Conservation (phyloP, 495 filamentous ascomycete species). For the Choiromyces venosus region DNA sequence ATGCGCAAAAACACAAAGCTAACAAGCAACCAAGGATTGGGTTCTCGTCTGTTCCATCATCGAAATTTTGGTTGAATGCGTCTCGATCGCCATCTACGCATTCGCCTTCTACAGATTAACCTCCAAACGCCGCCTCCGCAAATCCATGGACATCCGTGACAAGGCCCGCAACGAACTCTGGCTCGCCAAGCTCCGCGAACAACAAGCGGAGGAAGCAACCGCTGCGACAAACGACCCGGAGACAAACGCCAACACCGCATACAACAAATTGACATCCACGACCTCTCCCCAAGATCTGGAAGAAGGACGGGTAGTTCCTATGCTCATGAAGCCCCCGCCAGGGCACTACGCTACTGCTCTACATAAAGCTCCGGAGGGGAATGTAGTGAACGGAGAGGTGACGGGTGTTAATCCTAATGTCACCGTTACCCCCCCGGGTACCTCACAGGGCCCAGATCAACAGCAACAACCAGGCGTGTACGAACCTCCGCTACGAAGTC, state of each 20-base stretch:
- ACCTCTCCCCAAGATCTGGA: slow-evolving; percentile 22
- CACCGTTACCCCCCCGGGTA: background rate
- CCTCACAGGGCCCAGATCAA: background rate
- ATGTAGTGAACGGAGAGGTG: background rate
- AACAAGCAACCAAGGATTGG: slow-evolving; percentile 67
- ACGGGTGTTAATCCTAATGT: background rate
- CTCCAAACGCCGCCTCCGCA: slow-evolving; percentile 87
- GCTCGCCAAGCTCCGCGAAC: slow-evolving; percentile 84
- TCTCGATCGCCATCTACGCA: slow-evolving; percentile 87
- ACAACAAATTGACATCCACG: slow-evolving; percentile 32
- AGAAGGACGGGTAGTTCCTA: slow-evolving; percentile 24
- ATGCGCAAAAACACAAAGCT: slow-evolving; percentile 24
- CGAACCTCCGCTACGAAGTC: slow-evolving; percentile 2
- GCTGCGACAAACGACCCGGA: slow-evolving; percentile 18
- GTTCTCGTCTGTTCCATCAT: slow-evolving; percentile 93
- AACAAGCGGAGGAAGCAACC: slow-evolving; percentile 73
- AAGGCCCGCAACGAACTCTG: slow-evolving; percentile 88
- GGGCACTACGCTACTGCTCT: slow-evolving; percentile 31
- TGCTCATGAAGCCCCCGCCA: slow-evolving; percentile 28
- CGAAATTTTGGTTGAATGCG: slow-evolving; percentile 85
- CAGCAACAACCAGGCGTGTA: background rate
- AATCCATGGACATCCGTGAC: slow-evolving; percentile 94
- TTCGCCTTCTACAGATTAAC: slow-evolving; percentile 94
- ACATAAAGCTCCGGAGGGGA: slow-evolving; percentile 21
- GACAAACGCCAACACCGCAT: slow-evolving; percentile 40